phyloP scores from a whole-genome alignment of 306 rosid genomes.

The Begonia masoniana region DNA sequence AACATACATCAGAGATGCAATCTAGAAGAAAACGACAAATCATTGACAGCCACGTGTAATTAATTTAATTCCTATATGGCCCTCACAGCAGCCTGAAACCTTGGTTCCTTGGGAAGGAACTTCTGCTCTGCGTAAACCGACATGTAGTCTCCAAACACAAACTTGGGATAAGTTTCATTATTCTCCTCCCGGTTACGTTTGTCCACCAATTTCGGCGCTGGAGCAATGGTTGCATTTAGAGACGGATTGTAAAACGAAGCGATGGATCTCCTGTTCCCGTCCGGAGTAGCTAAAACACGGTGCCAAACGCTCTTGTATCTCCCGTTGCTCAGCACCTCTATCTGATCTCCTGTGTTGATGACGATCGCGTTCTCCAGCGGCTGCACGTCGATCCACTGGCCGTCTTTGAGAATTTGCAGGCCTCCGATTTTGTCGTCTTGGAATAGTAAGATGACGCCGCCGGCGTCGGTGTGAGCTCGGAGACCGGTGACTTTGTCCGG shows the following conservation, averaged over 20 bases:
- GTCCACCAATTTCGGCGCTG: conserved; percentile 53
- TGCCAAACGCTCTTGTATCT: conserved; percentile 85
- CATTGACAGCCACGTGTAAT: too few relatives aligned
- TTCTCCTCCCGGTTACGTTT: conserved; percentile 28
- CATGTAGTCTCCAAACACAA: conserved; percentile 78
- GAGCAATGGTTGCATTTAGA: conserved; percentile 63
- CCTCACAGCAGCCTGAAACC: conserved; percentile 58
- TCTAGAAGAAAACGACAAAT: too few relatives aligned
- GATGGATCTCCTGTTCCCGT: conserved; percentile 62
- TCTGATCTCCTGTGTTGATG: conserved; percentile 85
- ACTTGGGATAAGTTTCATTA: conserved; percentile 50
- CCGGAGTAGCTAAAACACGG: conserved; percentile 40
- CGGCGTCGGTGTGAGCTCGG: conserved; percentile 88
- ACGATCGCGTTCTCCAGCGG: conserved; percentile 69
- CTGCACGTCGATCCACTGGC: conserved; percentile 75
- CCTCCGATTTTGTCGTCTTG: conserved; percentile 83
- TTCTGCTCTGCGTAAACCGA: conserved; percentile 71
- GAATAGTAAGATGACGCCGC: conserved; percentile 78
- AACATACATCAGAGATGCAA: too few relatives aligned
- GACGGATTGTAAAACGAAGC: conserved; percentile 88
- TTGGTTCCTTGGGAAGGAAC: conserved; percentile 84
- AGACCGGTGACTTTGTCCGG: conserved; percentile 68
- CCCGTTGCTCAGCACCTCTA: conserved; percentile 85
- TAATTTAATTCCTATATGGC: conserved; percentile 17
- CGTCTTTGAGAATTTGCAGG: conserved; percentile 83